Base-by-base conservation (phyloP, 345 rosid genomes). In the Odontarrhena argentea region DNA sequence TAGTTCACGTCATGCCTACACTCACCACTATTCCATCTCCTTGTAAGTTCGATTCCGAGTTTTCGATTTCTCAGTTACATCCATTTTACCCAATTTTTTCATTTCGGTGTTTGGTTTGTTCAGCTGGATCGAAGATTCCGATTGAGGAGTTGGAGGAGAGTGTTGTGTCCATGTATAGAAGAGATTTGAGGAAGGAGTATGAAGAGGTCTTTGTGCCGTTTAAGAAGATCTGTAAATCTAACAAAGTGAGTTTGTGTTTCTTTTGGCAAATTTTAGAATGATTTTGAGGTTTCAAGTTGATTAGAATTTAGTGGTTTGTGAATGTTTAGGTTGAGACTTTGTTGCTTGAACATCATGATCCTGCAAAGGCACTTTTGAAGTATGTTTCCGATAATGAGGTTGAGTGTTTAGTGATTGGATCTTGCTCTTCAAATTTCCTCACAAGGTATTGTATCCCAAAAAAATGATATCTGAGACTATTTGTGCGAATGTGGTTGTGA, bases 1-100 rank as follows among this genome's bases (percentile, higher is more conserved):
- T 89, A 32, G 88, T 92, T 77, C 87, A 92, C 69, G 87, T 89
- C 68, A 85, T 89, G 74, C 91, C 90, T 62, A 37, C 74, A 48
- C 54, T 87, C 79, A 80, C 86, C 40, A 70, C 64, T 47, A 67
- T 92, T 12, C 89, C 96, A 40, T 81, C 93, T 66, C 98, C 96
- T 12, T 78, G 96, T 89, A 75, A 40, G 87, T 58, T 6, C 10
- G 10, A 12, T 13, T 18, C 1, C 35, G n/a, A 14, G 6, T 26
- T 25, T 11, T 28, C 32, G 1, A 42, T 52, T 6, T 6, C 1
- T 65, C 37, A 9, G 2, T 52, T 52, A 60, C 8, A n/a, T 9
- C 38, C 13, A 37, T 45, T 55, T 46, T 41, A 28, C 32, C 14
- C n/a, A 55, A 32, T 4, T 32, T 32, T 10, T 42, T 42, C 24